These are phyloP conservation scores for Metarhizium album DNA, from an alignment of 2,329 filamentous ascomycete species.

Conservation along the genomic window DNA sequence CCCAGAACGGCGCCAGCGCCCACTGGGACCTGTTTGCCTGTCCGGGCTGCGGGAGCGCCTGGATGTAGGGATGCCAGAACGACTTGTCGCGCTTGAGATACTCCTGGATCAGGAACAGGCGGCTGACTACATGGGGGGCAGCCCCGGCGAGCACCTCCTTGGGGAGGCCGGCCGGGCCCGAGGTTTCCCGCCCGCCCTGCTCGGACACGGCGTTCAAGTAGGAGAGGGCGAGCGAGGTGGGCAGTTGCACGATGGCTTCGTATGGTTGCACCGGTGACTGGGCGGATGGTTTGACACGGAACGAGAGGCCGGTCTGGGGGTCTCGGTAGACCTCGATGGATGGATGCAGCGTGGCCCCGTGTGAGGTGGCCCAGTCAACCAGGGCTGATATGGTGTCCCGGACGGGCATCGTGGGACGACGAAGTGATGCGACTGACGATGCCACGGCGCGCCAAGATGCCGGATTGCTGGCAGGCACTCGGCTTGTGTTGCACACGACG, in stretches of 20 bases:
- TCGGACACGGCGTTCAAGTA: slow-evolving; percentile 42
- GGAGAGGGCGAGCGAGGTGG: slow-evolving; percentile 43
- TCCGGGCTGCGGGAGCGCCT: slow-evolving; percentile 51
- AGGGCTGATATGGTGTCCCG: slow-evolving; percentile 22
- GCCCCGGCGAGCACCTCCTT: slow-evolving; percentile 35
- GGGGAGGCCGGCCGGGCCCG: slow-evolving; percentile 29
- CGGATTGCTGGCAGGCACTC: no score
- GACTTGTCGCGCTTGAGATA: slow-evolving; percentile 47
- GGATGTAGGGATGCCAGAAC: slow-evolving; percentile 60
- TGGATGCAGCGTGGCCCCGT: slow-evolving; percentile 38
- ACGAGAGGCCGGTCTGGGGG: slow-evolving; percentile 39
- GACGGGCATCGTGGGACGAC: slow-evolving; percentile 6
- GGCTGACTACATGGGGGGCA: slow-evolving; percentile 49
- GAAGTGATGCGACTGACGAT: no score
- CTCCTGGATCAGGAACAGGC: slow-evolving; percentile 61
- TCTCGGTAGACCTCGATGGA: slow-evolving; percentile 43
- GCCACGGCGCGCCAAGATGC: no score
- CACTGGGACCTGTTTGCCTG: slow-evolving; percentile 31
- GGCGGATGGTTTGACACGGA: slow-evolving; percentile 33
- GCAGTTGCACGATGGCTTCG: slow-evolving; percentile 40
- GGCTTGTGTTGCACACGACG: no score
- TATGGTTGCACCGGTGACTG: slow-evolving; percentile 18
- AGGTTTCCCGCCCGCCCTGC: slow-evolving; percentile 3
- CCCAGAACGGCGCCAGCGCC: slow-evolving; percentile 53
- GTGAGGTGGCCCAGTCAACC: slow-evolving; percentile 34